These are phyloP conservation scores for Cadophora malorum DNA, from an alignment of 2,329 filamentous ascomycete genomes.

Conservation along the genomic window DNA sequence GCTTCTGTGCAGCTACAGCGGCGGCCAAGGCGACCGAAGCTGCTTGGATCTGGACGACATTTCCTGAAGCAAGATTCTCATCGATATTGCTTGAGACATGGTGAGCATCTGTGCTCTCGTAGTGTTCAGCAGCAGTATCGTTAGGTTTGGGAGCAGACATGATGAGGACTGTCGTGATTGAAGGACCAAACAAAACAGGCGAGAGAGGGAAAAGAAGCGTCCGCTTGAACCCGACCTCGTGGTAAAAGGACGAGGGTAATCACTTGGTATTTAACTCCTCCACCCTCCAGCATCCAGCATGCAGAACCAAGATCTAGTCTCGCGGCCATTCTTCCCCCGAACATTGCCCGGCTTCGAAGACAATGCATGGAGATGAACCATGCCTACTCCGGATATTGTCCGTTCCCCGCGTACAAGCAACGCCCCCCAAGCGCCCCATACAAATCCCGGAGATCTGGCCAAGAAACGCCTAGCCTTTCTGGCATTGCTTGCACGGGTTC, in stretches of 20 bases:
- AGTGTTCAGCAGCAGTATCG: conserved; percentile 27
- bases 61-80: conserved; percentile 31
- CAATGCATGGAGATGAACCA: background rate
- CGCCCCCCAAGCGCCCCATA: background rate
- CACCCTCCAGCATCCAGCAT: background rate
- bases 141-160: conserved; percentile 31
- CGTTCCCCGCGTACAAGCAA: conserved; percentile 1
- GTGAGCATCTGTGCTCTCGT: conserved; percentile 18
- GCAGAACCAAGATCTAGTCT: background rate
- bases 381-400: background rate
- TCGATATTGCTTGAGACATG: conserved; percentile 23
- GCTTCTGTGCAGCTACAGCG: conserved; percentile 45
- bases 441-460: conserved; percentile 6
- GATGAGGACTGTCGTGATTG: background rate
- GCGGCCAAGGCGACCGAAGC: conserved; percentile 47
- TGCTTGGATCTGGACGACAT: conserved; percentile 45
- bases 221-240: background rate
- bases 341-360: background rate
- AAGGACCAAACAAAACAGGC: background rate
- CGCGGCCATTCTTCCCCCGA: background rate
- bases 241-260: background rate
- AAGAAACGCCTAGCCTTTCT: background rate
- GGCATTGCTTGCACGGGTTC: background rate
- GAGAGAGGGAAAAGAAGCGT: background rate
- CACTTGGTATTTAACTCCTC: background rate